Base-by-base conservation (phyloP, 257 asterid species). In the Fraxinus quadrangulata region DNA sequence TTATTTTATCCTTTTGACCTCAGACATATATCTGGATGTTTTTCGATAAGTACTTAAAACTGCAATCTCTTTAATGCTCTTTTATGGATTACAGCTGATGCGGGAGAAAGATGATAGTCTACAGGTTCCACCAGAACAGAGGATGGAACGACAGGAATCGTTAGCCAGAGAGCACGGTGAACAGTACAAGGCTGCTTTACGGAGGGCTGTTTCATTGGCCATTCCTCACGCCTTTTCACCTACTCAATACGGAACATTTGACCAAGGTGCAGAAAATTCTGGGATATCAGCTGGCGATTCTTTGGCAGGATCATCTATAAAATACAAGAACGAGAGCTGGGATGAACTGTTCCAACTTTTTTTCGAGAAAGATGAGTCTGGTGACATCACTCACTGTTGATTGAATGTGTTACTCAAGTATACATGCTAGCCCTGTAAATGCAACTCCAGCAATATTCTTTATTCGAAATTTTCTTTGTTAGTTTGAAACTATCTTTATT, bases 221-320 rank as follows among this genome's bases (percentile, higher is more conserved):
- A 90, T 94, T 45, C 98, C 96, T 3, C 89, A 88, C 72, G 98
- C 98, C 10, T 88, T 82, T 86, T 80, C 90, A 33, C 94, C 96
- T 75, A 85, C 94, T 31, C 84, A 70, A 19, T 91, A 93, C 19
- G 96, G 98, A 73, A 93, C 98, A 31, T 93, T 93, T 61, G 87
- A 84, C 70, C 93, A 79, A 63, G 69, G 26, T 1, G 6, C 30
- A 24, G 6, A 26, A 26, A 23, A 26, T 26, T 26, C 31, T 63
- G 69, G 36, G 34, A 26, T 9, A 9, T 63, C 45, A 9, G 12
- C 13, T 39, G 12, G 45, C 13, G 2, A 9, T 39, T 10, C 92
- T 70, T 86, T 92, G 6, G 70, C 78, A 5, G 89, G 90, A 74
- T 88, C 94, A 42, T 88, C 90, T 0, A 78, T 69, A 37, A 79